Conservation (phyloP, 169 alveolate species). For the Hepatocystis sp. region DNA sequence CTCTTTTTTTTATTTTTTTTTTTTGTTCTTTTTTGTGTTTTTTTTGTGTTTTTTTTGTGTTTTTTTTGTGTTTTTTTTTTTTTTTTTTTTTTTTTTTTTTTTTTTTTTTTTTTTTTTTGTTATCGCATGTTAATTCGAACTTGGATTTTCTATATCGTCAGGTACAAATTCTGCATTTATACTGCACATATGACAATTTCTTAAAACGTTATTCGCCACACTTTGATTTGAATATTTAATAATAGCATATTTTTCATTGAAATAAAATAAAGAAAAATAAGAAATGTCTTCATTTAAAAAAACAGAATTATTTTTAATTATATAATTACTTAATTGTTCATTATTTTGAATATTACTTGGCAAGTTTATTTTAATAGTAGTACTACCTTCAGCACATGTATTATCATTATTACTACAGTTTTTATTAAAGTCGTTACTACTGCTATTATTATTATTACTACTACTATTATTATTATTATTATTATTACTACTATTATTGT, state of each 20-base stretch:
- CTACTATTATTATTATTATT: neutral
- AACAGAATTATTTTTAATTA: constrained; percentile 39
- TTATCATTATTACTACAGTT: neutral
- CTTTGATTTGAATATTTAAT: constrained; percentile 43
- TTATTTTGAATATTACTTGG: constrained; percentile 31
- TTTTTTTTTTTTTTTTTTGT: neutral
- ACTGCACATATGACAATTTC: constrained; percentile 30
- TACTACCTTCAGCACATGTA: constrained; percentile 1
- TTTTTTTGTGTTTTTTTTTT: neutral
- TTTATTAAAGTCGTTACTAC: neutral
- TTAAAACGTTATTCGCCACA: constrained; percentile 39
- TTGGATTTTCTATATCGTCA: constrained; percentile 29
- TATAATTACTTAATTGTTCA: constrained; percentile 54
- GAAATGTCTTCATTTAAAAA: constrained; percentile 61
- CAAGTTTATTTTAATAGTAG: constrained; percentile 54
- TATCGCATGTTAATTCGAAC: neutral
- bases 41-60: neutral
- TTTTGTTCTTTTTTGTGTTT: too few species aligned
- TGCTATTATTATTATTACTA: neutral
- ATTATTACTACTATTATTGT: too few species aligned
- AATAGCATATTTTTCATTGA: constrained; percentile 63
- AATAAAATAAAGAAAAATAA: constrained; percentile 61
- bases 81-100: constrained; percentile 9
- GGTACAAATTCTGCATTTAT: constrained; percentile 63
- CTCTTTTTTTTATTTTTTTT: too few species aligned